These are phyloP conservation scores for Pezicula carpinea DNA, from an alignment of 2,329 filamentous ascomycete genomes.

Conservation along the genomic window DNA sequence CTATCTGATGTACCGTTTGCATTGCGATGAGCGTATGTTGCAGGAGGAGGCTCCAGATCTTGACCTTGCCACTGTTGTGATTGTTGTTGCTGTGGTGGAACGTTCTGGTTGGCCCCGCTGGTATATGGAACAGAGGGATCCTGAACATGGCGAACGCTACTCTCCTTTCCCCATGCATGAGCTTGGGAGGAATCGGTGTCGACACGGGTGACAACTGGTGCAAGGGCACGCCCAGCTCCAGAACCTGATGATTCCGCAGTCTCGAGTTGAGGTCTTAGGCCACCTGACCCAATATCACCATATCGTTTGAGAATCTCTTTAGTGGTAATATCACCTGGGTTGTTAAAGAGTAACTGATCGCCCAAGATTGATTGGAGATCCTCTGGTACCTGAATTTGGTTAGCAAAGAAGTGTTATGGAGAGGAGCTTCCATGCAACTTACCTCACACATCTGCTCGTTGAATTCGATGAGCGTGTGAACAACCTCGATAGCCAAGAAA, in stretches of 20 bases:
- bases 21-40: slow-evolving; percentile 19
- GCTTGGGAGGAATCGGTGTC: slow-evolving; percentile 79
- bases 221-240: slow-evolving; percentile 39
- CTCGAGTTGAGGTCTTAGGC: slow-evolving; percentile 55
- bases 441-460: slow-evolving; percentile 98
- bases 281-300: slow-evolving; percentile 61
- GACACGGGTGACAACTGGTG: slow-evolving; percentile 60
- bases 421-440: slow-evolving; percentile 32
- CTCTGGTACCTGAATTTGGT: slow-evolving; percentile 70
- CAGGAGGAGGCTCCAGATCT: slow-evolving; percentile 21
- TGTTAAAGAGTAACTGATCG: slow-evolving; percentile 77
- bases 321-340: slow-evolving; percentile 81
- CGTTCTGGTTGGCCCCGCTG: slow-evolving; percentile 37
- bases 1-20: slow-evolving; percentile 28
- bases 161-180: slow-evolving; percentile 73
- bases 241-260: slow-evolving; percentile 47
- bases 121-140: slow-evolving; percentile 44
- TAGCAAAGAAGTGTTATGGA: slow-evolving; percentile 19
- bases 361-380: slow-evolving; percentile 83
- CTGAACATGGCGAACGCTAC: slow-evolving; percentile 74
- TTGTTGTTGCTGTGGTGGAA: slow-evolving; percentile 40
- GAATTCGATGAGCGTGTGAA: slow-evolving; percentile 83
- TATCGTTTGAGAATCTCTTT: slow-evolving; percentile 96
- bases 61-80: slow-evolving; percentile 40
- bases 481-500: slow-evolving; percentile 88